Evolutionary conservation across 2,329 filamentous ascomycete genomes (phyloP), one percentile per base, ranked within the genome.

Genomic region (Colletotrichum trifolii): DNA sequence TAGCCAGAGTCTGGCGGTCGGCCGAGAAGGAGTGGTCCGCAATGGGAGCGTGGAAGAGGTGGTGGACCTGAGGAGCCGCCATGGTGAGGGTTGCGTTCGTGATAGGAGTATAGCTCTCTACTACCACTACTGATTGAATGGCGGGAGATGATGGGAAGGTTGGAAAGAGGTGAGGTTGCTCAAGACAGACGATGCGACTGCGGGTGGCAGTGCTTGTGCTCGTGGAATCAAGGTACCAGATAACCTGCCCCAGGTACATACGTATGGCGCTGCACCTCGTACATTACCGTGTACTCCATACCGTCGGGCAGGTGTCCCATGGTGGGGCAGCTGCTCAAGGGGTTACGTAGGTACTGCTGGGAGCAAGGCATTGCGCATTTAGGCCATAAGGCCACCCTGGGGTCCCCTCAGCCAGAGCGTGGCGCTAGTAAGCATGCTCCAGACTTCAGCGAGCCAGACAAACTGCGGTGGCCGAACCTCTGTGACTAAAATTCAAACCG

Each of bases 21-120:
- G 93, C 89, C 69, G 94, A 97, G 87, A 99, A 99, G 63, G 95
- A 97, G 81, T 99, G 96, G 84, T 99, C 96, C 71, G 93, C 93
- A 75, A 99, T 97, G 67, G 95, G 94, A 72, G 91, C 89, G 83
- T 98, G 94, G 83, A 99, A 99, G 70, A 99, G 91, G 75, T 98
- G 94, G 81, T 98, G 93, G 64, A 97, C 92, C 85, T 98, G 93
- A 69, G 94, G 93, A 66, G 90, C 78, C 60, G 92, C 85, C 95
- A 98, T 98, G 66, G 57, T 85, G 77, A 68, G 58, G 57, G 15
- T 56, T 54, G 57, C 40, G 64, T 67, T 62, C 62, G 82, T 84
- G 90, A 92, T 93, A 96, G 93, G 93, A 96, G 93, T 78, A 64
- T 64, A 92, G 88, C 93, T 97, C 96, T 98, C 96, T 91, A 98